phyloP scores from a whole-genome alignment of 306 rosid genomes.

The Cucurbita pepo region DNA sequence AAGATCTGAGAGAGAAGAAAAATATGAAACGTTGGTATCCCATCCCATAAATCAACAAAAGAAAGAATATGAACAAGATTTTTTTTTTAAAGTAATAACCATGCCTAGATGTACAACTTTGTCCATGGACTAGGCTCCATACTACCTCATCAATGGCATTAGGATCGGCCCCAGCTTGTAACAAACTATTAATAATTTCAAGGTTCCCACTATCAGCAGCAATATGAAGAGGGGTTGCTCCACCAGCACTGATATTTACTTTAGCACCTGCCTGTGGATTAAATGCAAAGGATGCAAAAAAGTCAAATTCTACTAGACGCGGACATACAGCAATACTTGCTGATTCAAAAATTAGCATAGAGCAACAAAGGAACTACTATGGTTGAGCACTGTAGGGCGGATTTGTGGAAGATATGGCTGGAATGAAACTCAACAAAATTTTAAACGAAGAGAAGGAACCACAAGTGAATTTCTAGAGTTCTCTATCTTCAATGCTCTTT shows the following conservation, averaged over 20 bases:
- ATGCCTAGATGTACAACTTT: background rate
- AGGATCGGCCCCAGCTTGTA: constrained; percentile 86
- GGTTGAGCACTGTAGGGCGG: no score
- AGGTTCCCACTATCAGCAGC: constrained; percentile 65
- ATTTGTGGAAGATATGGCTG: no score
- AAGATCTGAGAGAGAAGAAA: background rate
- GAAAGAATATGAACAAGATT: background rate
- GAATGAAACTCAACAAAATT: no score
- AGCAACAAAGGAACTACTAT: background rate
- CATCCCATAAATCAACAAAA: background rate
- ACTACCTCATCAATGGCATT: constrained; percentile 60
- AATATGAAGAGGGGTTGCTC: constrained; percentile 87
- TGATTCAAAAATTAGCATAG: background rate
- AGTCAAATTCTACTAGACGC: background rate
- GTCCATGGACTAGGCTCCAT: background rate
- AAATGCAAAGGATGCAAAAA: constrained; percentile 8
- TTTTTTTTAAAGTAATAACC: background rate
- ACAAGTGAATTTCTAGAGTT: no score
- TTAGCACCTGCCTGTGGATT: constrained; percentile 65
- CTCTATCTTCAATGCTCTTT: no score
- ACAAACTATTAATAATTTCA: constrained; percentile 47
- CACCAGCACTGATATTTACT: constrained; percentile 77
- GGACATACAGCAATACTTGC: background rate
- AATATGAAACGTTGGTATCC: background rate
- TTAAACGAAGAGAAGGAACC: no score